phyloP scores from a whole-genome alignment of 148 eudicot genomes.

The Beta vulgaris region DNA sequence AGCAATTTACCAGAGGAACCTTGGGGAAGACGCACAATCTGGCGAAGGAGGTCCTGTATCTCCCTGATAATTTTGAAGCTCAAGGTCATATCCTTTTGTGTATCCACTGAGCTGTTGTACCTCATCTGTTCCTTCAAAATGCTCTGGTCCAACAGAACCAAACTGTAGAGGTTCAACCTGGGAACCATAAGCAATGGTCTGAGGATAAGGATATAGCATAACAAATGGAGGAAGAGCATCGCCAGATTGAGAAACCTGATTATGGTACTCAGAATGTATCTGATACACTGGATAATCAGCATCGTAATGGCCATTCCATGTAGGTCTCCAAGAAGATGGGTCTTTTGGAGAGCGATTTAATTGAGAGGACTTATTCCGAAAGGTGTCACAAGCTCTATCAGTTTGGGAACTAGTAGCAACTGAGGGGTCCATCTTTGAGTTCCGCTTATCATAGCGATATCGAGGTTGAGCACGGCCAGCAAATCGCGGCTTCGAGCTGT shows the following conservation, averaged over 20 bases:
- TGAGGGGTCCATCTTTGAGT: slow-evolving; percentile 36
- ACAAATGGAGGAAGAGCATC: slow-evolving; percentile 29
- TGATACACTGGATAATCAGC: slow-evolving; percentile 22
- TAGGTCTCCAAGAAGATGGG: slow-evolving; percentile 20
- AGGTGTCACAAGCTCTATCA: slow-evolving; percentile 34
- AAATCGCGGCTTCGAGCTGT: slow-evolving; percentile 38
- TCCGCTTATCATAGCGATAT: slow-evolving; percentile 40
- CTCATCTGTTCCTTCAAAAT: slow-evolving; percentile 24
- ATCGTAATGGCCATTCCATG: slow-evolving; percentile 16
- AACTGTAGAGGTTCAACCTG: slow-evolving; percentile 35
- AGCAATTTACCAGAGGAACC: slow-evolving; percentile 22
- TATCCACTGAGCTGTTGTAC: slow-evolving; percentile 13
- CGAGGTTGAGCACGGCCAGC: slow-evolving; percentile 40
- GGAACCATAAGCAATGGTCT: slow-evolving; percentile 34
- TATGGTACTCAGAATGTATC: slow-evolving; percentile 17
- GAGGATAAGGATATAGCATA: slow-evolving; percentile 45
- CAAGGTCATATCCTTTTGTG: slow-evolving; percentile 17
- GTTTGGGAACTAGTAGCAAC: slow-evolving; percentile 27
- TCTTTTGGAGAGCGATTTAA: slow-evolving; percentile 27
- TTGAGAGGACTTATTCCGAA: slow-evolving; percentile 22
- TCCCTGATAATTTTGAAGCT: slow-evolving; percentile 20
- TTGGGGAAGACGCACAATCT: slow-evolving; percentile 35
- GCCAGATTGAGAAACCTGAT: slow-evolving; percentile 25
- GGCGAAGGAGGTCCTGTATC: slow-evolving; percentile 42
- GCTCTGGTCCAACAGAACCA: slow-evolving; percentile 42